These are phyloP conservation scores for Elsinoe perseae DNA, from an alignment of 2,329 filamentous ascomycete species.

Conservation along the genomic window DNA sequence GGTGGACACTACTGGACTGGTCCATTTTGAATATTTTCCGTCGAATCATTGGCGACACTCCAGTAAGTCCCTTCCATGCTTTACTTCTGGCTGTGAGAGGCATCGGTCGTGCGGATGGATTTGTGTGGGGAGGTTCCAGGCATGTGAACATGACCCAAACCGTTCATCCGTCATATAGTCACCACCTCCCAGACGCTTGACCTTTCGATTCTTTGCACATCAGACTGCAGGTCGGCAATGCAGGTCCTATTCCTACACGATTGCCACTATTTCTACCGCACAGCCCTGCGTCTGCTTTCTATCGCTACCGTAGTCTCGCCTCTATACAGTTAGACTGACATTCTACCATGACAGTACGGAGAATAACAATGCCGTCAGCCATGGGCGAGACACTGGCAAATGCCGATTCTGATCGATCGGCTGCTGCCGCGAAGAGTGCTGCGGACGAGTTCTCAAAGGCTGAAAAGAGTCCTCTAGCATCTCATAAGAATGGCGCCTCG, in stretches of 20 bases:
- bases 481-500: slow-evolving; percentile 46
- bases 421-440: slow-evolving; percentile 48
- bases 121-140: background rate
- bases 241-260: slow-evolving; percentile 81
- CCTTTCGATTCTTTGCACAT: background rate
- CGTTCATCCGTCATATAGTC: slow-evolving; percentile 9
- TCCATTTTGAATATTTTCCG: background rate
- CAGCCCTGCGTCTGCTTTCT: slow-evolving; percentile 75
- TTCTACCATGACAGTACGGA: slow-evolving; percentile 55
- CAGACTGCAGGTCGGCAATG: background rate
- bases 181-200: background rate
- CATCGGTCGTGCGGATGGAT: background rate
- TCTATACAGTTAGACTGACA: slow-evolving; percentile 57
- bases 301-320: slow-evolving; percentile 72
- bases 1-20: background rate
- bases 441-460: slow-evolving; percentile 41
- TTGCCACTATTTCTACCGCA: slow-evolving; percentile 90
- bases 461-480: slow-evolving; percentile 41
- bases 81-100: background rate
- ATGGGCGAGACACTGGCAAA: slow-evolving; percentile 60
- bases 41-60: background rate
- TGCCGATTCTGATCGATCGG: slow-evolving; percentile 33
- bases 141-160: slow-evolving; percentile 14
- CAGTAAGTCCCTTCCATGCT: background rate
- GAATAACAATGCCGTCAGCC: slow-evolving; percentile 64